A percentile compares a stretch with the other conserved stretches of the same genome.
These are phyloP conservation scores for Eleusine coracana DNA, from an alignment of 176 grass and related monocot genomes.

Conservation along the genomic window DNA sequence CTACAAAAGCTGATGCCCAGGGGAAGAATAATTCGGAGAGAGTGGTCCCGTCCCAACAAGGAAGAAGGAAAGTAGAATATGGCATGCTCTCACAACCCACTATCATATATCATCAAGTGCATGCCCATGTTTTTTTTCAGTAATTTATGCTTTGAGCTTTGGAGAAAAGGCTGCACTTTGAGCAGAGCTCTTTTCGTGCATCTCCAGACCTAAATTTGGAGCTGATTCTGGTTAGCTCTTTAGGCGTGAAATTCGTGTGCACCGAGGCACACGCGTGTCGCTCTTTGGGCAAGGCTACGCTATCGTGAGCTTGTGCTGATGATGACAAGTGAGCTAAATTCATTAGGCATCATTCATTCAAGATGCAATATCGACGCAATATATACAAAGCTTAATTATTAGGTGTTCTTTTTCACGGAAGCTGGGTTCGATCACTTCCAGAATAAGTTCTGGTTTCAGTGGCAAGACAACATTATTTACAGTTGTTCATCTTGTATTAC, in stretches of 20 bases:
- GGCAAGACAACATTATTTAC: background rate
- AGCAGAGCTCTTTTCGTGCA: background rate
- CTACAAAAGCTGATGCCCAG: constrained; percentile 20
- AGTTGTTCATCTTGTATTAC: background rate
- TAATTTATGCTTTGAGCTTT: constrained; percentile 28
- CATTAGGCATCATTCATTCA: background rate
- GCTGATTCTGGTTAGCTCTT: background rate
- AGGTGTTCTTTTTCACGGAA: background rate
- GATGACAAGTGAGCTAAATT: background rate
- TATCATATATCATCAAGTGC: background rate
- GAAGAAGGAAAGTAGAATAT: constrained; percentile 38
- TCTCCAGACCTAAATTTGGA: constrained; percentile 30
- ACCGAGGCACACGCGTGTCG: background rate
- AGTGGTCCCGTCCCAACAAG: constrained; percentile 41
- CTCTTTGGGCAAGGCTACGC: background rate
- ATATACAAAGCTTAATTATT: background rate
- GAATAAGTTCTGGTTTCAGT: background rate
- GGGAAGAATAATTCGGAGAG: constrained; percentile 34
- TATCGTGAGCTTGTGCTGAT: too few species aligned
- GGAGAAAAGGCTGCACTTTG: constrained; percentile 7
- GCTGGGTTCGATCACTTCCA: background rate
- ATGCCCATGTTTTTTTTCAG: constrained; percentile 7
- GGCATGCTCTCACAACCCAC: background rate
- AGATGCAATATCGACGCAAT: background rate
- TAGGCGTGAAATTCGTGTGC: background rate